phyloP scores from a whole-genome alignment of 257 asterid genomes.

The Capsicum pubescens region DNA sequence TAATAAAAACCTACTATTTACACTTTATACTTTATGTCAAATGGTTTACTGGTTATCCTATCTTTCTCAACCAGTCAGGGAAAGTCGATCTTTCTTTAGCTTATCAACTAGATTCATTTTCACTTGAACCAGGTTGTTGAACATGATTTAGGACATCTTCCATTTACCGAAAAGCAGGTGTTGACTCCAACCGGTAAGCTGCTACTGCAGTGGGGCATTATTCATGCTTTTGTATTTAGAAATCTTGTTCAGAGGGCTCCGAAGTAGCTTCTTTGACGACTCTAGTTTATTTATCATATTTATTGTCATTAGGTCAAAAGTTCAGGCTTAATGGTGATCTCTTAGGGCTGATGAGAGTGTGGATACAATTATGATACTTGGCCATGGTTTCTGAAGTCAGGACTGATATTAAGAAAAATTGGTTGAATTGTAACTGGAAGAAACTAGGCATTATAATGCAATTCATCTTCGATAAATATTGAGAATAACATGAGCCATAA shows the following conservation, averaged over 20 bases:
- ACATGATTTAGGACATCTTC: slow-evolving; percentile 99
- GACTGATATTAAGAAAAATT: too few species aligned
- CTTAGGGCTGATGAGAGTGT: too few species aligned
- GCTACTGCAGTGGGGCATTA: slow-evolving; percentile 3
- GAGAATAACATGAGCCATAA: too few species aligned
- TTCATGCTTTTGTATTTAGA: not conserved
- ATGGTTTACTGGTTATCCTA: slow-evolving; percentile 12
- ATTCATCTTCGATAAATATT: too few species aligned
- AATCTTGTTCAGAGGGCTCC: slow-evolving; percentile 2
- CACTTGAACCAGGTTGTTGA: slow-evolving; percentile 78
- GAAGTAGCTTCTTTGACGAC: not conserved
- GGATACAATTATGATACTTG: too few species aligned
- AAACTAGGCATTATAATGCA: too few species aligned
- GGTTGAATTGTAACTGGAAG: too few species aligned
- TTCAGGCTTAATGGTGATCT: slow-evolving; percentile 15
- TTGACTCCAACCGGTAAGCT: slow-evolving; percentile 92
- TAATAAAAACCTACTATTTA: too few species aligned
- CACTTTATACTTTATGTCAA: too few species aligned
- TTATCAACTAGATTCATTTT: slow-evolving; percentile 34
- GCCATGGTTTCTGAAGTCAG: too few species aligned
- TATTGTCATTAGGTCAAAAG: slow-evolving; percentile 1
- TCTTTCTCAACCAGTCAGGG: not conserved
- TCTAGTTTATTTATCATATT: not conserved
- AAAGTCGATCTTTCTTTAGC: slow-evolving; percentile 24
- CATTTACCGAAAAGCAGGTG: slow-evolving; percentile 98